Evolutionary conservation across 2,329 filamentous ascomycete genomes (phyloP), one percentile per base, ranked within the genome.

Genomic region (Colletotrichum plurivorum): DNA sequence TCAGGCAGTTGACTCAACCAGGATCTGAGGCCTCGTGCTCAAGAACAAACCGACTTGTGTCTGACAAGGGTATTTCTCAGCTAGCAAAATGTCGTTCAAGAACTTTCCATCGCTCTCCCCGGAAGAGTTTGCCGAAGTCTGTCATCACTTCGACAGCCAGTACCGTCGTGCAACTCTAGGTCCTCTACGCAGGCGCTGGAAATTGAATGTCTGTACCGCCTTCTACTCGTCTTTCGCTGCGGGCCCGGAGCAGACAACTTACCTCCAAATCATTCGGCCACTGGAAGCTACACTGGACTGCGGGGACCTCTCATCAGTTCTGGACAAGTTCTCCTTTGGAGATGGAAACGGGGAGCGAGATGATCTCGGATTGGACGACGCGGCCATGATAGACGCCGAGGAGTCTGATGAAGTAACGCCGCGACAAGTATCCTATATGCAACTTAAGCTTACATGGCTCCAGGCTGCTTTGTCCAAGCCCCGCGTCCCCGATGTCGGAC

Each of bases 41-140:
- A 36, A 36, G 31, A 36, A 36, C 31, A 15, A n/a, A n/a, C 16
- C 12, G 41, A 7, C 2, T 43, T n/a, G 8, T n/a, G 5, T 16
- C 45, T 10, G 3, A 36, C 45, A 20, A 20, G 18, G 16, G 16
- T n/a, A 18, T 20, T n/a, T 9, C 15, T 4, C 45, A 36, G 10
- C 39, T 13, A 51, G n/a, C 31, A 31, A 2, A 41, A 69, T 69
- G 67, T 22, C 52, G 13, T 85, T 88, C 74, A 73, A 78, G 67
- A 80, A 84, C 58, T 94, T 91, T 75, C 92, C 92, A 7, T 88
- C 86, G 67, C 84, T 94, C 31, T 86, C 80, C 12, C 75, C 80
- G 12, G 84, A 88, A 48, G 91, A 93, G 75, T 94, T 94, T 72
- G 80, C 87, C 61, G 85, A 89, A 75, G 88, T 85, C 63, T 93